phyloP scores from a whole-genome alignment of 2,329 filamentous ascomycete species.

The Fusarium sp. region DNA sequence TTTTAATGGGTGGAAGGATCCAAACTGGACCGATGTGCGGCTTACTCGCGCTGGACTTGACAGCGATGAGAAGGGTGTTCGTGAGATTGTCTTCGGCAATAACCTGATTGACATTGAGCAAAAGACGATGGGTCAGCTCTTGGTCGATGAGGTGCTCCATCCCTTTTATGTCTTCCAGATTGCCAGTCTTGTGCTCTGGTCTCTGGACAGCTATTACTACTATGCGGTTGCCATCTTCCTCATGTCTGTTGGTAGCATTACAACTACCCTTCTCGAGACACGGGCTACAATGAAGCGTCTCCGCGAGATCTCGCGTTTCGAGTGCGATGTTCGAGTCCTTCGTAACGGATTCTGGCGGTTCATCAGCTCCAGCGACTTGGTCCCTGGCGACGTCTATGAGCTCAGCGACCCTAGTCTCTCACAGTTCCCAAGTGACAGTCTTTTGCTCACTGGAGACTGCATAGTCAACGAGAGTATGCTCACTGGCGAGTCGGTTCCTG shows the following conservation, averaged over 20 bases:
- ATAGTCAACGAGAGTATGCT: slow-evolving; percentile 99
- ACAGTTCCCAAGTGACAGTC: slow-evolving; percentile 90
- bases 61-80: slow-evolving; percentile 82
- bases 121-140: slow-evolving; percentile 80
- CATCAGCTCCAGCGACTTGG: slow-evolving; percentile 83
- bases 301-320: slow-evolving; percentile 89
- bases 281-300: slow-evolving; percentile 89
- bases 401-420: slow-evolving; percentile 89
- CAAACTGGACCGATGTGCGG: slow-evolving; percentile 80
- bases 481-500: slow-evolving; percentile 94
- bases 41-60: slow-evolving; percentile 81
- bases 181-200: slow-evolving; percentile 93
- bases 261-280: slow-evolving; percentile 88
- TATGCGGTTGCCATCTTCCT: slow-evolving; percentile 94
- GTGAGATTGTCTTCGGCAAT: slow-evolving; percentile 85
- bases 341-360: slow-evolving; percentile 96
- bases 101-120: slow-evolving; percentile 94
- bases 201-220: slow-evolving; percentile 95
- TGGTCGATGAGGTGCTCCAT: slow-evolving; percentile 94
- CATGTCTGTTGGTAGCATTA: slow-evolving; percentile 92
- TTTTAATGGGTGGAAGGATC: slow-evolving; percentile 92
- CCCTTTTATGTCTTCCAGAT: slow-evolving; percentile 99
- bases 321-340: slow-evolving; percentile 92
- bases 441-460: slow-evolving; percentile 90
- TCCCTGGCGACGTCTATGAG: slow-evolving; percentile 96